A percentile compares a stretch with the other conserved stretches of the same genome.
Conservation (phyloP, 2,329 filamentous ascomycete species). For the Pseudogymnoascus sp. region DNA sequence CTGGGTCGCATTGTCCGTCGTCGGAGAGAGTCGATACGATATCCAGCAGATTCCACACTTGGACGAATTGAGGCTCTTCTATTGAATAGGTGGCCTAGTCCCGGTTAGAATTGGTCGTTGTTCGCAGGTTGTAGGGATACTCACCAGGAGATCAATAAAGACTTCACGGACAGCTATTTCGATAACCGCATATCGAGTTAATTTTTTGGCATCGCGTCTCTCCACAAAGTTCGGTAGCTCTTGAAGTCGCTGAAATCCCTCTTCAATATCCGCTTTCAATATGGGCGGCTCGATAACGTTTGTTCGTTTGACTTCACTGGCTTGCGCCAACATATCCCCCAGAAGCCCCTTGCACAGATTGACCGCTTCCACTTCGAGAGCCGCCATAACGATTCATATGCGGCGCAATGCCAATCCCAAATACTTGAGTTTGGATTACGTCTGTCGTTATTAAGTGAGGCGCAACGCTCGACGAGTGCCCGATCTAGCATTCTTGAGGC, state of each 20-base stretch:
- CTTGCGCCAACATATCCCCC: slow-evolving; percentile 48
- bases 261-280: slow-evolving; percentile 56
- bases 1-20: slow-evolving; percentile 66
- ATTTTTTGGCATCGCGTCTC: slow-evolving; percentile 29
- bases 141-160: slow-evolving; percentile 72
- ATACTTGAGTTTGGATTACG: neutral
- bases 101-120: slow-evolving; percentile 28
- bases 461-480: neutral
- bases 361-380: slow-evolving; percentile 45
- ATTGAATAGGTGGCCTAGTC: slow-evolving; percentile 65
- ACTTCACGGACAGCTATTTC: slow-evolving; percentile 76
- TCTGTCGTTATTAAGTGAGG: neutral
- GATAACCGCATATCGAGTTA: slow-evolving; percentile 58
- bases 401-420: neutral
- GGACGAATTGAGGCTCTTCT: slow-evolving; percentile 67
- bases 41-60: slow-evolving; percentile 90
- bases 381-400: slow-evolving; percentile 36
- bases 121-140: slow-evolving; percentile 27
- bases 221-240: slow-evolving; percentile 31
- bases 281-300: slow-evolving; percentile 65
- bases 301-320: slow-evolving; percentile 49
- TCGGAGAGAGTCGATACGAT: slow-evolving; percentile 84
- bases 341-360: slow-evolving; percentile 46
- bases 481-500: slow-evolving; percentile 2
- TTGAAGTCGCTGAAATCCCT: slow-evolving; percentile 39